Evolutionary conservation across 345 rosid species (phyloP), one percentile per base, ranked within the genome.

Genomic region (Ricinus communis): DNA sequence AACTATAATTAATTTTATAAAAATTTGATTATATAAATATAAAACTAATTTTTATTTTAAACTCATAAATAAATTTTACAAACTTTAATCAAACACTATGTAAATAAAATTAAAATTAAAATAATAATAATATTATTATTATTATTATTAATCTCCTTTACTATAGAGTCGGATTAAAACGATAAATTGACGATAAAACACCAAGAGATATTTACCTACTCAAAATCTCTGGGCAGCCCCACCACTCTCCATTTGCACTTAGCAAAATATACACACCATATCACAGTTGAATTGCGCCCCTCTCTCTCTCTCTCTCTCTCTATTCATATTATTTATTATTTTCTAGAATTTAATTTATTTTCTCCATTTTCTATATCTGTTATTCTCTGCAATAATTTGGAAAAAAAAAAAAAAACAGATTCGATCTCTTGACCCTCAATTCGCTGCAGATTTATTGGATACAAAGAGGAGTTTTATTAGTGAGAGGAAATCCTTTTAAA

Each of bases 391-490:
- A n/a, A n/a, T n/a, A n/a, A n/a, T n/a, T n/a, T n/a, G n/a, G n/a
- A 62, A 24, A 1, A 28, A 49, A 9, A 47, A 28, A 10, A 47
- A 15, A 27, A 49, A 8, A 30, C 0, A 22, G 58, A 52, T 50
- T 31, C 43, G 70, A 66, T 49, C 43, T 65, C 31, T 46, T 22
- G 21, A 31, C 30, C 27, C 46, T 27, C 28, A 12, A 21, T 31
- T 50, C n/a, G 18, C 45, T 53, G 59, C 57, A n/a, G 57, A 33
- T 66, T 19, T 51, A 9, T 66, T 66, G 58, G 70, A 50, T 50
- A 12, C 46, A 66, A 19, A 33, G 59, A 9, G 31, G 27, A 52
- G 25, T 21, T 52, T 12, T 0, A 27, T 2, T 12, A 3, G 61
- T 8, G 30, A 25, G 59, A 24, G 31, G 1, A 11, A 57, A 14